Base-by-base conservation (phyloP, 176 grass and related monocot genomes). In the Musa acuminata region DNA sequence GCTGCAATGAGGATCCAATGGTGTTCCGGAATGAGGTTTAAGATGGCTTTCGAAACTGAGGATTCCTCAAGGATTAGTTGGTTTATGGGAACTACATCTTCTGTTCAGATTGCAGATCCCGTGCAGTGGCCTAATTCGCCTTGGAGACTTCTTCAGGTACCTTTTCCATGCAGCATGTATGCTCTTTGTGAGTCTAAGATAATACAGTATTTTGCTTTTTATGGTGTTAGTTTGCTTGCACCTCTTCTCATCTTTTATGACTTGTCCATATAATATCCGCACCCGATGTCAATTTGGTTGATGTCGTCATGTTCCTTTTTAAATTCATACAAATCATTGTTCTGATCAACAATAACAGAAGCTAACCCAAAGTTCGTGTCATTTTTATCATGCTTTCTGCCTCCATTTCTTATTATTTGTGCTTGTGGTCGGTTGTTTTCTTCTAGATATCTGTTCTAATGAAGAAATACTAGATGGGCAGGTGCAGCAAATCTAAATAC, bases 71-170 rank as follows among this genome's bases (percentile, higher is more conserved):
- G 75, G 60, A 77, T 77, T 52, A 77, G 75, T 51, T 77, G 75
- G 75, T 77, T 77, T n/a, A 77, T 77, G 75, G 75, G 75, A 17
- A 65, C 75, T 13, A 77, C 66, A 77, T 63, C 75, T 66, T 66
- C 60, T 65, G 75, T 77, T 24, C 59, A 66, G 60, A 49, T 77
- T 51, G 60, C 62, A 25, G 75, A 77, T 77, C 75, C 75, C 59
- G 52, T 77, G 24, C n/a, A 9, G 24, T 77, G 75, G 75, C 43
- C 75, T 66, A 64, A 52, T 26, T 77, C 75, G 21, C 75, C 75
- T 51, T 77, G 75, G 75, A 64, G 75, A 51, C 75, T 77, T 77
- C 75, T 77, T 50, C 75, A 77, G 75, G 75, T 77, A 77, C 51
- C 72, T 4, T 64, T 55, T 64, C 27, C 23, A 51, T 52, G 43